A percentile compares a stretch with the other conserved stretches of the same genome.
Conservation (phyloP, 495 filamentous ascomycete species). For the Aspergillus egyptiacus region DNA sequence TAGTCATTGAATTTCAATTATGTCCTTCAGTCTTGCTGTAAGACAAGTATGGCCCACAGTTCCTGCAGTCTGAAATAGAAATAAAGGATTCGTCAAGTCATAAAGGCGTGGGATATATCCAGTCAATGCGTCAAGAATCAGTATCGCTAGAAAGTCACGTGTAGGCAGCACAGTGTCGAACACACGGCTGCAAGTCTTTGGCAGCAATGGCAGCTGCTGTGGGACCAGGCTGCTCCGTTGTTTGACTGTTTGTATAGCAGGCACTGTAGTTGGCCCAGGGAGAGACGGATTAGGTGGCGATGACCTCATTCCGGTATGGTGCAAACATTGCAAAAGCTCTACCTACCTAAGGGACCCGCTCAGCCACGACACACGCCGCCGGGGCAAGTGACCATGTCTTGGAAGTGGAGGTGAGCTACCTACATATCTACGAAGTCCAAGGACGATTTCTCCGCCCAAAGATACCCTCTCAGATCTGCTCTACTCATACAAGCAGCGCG, state of each 20-base stretch:
- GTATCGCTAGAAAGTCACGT: neutral
- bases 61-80: constrained; percentile 2
- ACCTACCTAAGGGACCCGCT: neutral
- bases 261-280: too few species aligned
- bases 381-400: neutral
- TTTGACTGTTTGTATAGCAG: neutral
- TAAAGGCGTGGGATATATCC: neutral
- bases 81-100: neutral
- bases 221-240: constrained; percentile 1
- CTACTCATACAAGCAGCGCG: too few species aligned
- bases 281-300: constrained; percentile 1
- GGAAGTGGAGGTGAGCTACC: neutral
- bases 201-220: constrained; percentile 5
- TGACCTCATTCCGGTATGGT: constrained; percentile 4
- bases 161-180: neutral
- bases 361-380: neutral
- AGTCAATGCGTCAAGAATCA: neutral
- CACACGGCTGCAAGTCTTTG: neutral
- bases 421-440: neutral
- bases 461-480: neutral
- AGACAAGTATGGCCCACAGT: constrained; percentile 1
- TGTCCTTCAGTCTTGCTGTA: neutral
- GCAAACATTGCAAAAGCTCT: constrained; percentile 36
- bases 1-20: constrained; percentile 26
- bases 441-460: neutral